phyloP scores from a whole-genome alignment of 176 grass and related monocot species.

The Phoenix roebelenii region DNA sequence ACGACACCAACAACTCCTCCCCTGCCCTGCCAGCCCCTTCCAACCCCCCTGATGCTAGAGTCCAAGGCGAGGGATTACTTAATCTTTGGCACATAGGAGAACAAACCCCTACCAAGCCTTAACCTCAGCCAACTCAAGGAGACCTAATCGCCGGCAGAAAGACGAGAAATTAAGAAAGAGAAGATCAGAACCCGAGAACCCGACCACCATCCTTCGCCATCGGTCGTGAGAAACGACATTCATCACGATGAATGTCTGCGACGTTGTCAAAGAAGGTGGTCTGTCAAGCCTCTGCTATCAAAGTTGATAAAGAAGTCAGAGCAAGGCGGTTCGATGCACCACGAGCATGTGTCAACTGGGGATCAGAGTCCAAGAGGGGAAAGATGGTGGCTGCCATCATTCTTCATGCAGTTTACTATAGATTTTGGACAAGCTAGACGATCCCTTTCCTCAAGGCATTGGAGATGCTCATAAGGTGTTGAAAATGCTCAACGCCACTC shows the following conservation, averaged over 20 bases:
- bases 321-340: constrained; percentile 18
- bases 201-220: not conserved
- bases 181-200: constrained; percentile 19
- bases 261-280: not conserved
- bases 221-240: not conserved
- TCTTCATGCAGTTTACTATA: constrained; percentile 38
- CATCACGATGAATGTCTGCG: constrained; percentile 17
- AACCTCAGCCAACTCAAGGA: constrained; percentile 32
- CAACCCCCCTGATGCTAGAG: not conserved
- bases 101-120: constrained; percentile 51
- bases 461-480: constrained; percentile 67
- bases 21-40: constrained; percentile 1
- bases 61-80: constrained; percentile 50
- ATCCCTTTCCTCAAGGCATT: constrained; percentile 63
- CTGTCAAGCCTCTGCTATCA: constrained; percentile 19
- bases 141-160: not conserved
- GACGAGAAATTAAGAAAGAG: too few relatives aligned
- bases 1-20: constrained; percentile 27
- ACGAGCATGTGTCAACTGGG: constrained; percentile 40
- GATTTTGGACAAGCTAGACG: constrained; percentile 50
- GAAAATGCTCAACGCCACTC: constrained; percentile 70
- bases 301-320: constrained; percentile 21
- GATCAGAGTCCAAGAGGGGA: constrained; percentile 29
- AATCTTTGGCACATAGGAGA: constrained; percentile 25
- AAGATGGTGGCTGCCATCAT: constrained; percentile 29